Conservation (phyloP, 139 green algal species). For the Asterochloris erici region DNA sequence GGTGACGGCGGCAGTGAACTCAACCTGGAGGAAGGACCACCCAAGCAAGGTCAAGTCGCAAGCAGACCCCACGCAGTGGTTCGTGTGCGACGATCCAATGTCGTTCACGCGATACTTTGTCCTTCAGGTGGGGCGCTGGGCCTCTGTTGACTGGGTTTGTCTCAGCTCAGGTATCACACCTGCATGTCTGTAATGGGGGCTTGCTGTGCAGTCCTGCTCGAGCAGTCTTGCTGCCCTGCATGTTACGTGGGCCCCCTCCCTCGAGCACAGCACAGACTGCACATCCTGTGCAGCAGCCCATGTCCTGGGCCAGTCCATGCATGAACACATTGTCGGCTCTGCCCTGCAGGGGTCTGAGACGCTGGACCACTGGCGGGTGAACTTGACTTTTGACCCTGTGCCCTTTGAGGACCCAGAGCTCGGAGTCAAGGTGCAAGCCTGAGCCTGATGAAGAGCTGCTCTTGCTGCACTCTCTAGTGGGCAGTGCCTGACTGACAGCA, state of each 20-base stretch:
- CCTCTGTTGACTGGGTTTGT: too few relatives aligned
- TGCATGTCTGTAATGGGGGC: too few relatives aligned
- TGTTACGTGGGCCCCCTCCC: too few relatives aligned
- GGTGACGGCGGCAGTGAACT: constrained; percentile 36
- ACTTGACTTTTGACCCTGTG: constrained; percentile 93
- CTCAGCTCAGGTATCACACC: too few relatives aligned
- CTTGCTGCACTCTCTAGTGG: too few relatives aligned
- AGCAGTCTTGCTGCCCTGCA: too few relatives aligned
- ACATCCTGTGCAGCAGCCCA: neutral
- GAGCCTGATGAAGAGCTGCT: neutral
- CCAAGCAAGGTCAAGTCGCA: neutral
- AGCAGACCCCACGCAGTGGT: constrained; percentile 42
- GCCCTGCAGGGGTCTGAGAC: constrained; percentile 74
- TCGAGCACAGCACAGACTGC: too few relatives aligned
- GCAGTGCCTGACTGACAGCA: too few relatives aligned
- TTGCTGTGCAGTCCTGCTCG: too few relatives aligned
- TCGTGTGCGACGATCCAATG: constrained; percentile 72
- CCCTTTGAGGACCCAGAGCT: constrained; percentile 85
- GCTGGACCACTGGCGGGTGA: constrained; percentile 78
- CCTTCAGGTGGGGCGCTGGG: constrained; percentile 12
- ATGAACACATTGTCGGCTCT: too few relatives aligned
- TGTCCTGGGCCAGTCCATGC: too few relatives aligned
- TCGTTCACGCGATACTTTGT: constrained; percentile 67
- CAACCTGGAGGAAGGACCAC: constrained; percentile 19
- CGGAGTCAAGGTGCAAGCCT: constrained; percentile 57